A percentile compares a stretch with the other conserved stretches of the same genome.
Conservation (phyloP, 148 eudicot species). For the Rhododendron williamsianum region DNA sequence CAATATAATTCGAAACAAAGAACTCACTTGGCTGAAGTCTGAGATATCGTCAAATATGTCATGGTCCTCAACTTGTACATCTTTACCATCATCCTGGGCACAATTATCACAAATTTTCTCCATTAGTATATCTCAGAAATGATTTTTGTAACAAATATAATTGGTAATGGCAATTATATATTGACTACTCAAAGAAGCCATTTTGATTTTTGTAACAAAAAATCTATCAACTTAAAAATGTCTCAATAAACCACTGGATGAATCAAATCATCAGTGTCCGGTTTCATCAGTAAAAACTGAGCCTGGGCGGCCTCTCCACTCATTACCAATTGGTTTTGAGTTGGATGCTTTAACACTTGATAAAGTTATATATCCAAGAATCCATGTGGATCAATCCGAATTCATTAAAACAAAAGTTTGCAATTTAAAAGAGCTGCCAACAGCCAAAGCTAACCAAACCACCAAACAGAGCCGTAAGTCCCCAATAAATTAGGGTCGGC, state of each 20-base stretch:
- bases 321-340: neutral
- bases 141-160: neutral
- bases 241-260: neutral
- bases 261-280: neutral
- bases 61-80: constrained; percentile 22
- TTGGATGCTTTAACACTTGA: neutral
- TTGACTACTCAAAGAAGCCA: neutral
- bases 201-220: neutral
- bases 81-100: constrained; percentile 36
- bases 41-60: constrained; percentile 24
- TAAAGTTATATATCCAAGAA: neutral
- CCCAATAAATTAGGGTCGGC: neutral
- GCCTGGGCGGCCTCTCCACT: neutral
- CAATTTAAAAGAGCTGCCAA: neutral
- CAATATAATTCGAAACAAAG: neutral
- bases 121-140: neutral
- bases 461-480: neutral
- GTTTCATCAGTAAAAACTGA: neutral
- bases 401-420: neutral
- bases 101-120: constrained; percentile 6
- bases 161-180: neutral
- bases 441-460: neutral
- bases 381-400: neutral
- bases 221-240: neutral
- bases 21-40: constrained; percentile 42